Percentiles rank a stretch among this genome's conserved stretches.
Evolutionary conservation across 768 basidiomycete species (phyloP).

Genomic region (Termitomyces sp.): DNA sequence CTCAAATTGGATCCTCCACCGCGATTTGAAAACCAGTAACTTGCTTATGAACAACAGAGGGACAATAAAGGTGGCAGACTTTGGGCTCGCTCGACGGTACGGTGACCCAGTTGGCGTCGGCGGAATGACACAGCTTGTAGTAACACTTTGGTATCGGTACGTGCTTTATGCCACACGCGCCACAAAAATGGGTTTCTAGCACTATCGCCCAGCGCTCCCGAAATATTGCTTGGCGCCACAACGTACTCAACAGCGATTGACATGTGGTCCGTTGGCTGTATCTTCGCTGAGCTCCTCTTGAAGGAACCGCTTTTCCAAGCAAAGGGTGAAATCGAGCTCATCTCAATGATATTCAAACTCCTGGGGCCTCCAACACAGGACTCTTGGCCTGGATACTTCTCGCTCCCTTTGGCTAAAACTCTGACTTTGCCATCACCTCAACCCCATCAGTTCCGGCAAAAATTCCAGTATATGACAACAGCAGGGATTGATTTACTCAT

Average conservation of each 20-base stretch:
- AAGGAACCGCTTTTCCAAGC: conserved; percentile 98
- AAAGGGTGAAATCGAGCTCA: conserved; percentile 89
- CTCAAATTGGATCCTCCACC: conserved; percentile 95
- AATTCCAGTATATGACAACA: conserved; percentile 80
- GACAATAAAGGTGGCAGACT: conserved; percentile 98
- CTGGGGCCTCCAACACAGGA: conserved; percentile 87
- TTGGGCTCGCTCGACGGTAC: conserved; percentile 92
- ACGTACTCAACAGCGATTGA: conserved; percentile 96
- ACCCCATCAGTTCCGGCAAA: conserved; percentile 73
- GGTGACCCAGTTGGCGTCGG: conserved; percentile 95
- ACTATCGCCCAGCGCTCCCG: conserved; percentile 68
- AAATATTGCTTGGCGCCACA: conserved; percentile 89
- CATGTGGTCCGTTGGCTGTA: conserved; percentile 99
- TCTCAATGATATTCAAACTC: conserved; percentile 92
- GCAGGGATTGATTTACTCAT: conserved; percentile 84
- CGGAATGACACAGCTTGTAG: conserved; percentile 97
- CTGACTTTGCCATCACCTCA: conserved; percentile 74
- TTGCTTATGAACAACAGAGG: conserved; percentile 98
- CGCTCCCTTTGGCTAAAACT: conserved; percentile 78
- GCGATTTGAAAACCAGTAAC: conserved; percentile 97
- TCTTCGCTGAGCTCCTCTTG: conserved; percentile 92
- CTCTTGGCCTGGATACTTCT: conserved; percentile 83
- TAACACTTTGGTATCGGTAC: conserved; percentile 98
- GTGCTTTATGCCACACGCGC: conserved; percentile 12
- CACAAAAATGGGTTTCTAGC: conserved; percentile 8